A percentile compares a stretch with the other conserved stretches of the same genome.
These are phyloP conservation scores for Trifolium fragiferum DNA, from an alignment of 306 rosid species.

Conservation along the genomic window DNA sequence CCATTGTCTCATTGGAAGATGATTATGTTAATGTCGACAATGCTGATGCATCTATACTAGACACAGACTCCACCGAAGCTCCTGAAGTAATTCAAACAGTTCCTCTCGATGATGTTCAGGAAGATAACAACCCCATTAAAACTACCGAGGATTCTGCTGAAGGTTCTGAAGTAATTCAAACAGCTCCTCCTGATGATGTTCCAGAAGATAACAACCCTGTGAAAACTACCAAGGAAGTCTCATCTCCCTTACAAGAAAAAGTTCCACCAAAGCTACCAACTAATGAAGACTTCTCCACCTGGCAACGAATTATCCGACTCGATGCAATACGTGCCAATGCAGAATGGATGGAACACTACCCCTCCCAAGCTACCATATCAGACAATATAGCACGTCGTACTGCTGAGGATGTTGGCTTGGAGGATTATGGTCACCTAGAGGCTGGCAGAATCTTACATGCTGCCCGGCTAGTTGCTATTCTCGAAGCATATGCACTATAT, in stretches of 20 bases:
- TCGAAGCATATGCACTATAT: constrained; percentile 92
- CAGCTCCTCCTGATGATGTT: constrained; percentile 63
- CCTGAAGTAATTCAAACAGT: constrained; percentile 76
- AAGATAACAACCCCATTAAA: constrained; percentile 57
- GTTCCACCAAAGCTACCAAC: constrained; percentile 54
- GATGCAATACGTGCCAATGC: constrained; percentile 93
- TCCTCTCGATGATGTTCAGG: constrained; percentile 61
- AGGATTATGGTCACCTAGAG: constrained; percentile 89
- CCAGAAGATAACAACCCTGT: constrained; percentile 61
- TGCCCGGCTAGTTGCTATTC: constrained; percentile 91
- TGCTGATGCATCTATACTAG: constrained; percentile 62
- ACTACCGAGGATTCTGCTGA: constrained; percentile 67
- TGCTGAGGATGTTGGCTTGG: constrained; percentile 95
- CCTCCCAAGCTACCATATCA: constrained; percentile 67
- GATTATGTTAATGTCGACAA: constrained; percentile 59
- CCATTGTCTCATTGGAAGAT: constrained; percentile 66
- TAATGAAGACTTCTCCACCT: constrained; percentile 83
- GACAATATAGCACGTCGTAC: constrained; percentile 65
- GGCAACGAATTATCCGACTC: constrained; percentile 97
- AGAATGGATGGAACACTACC: constrained; percentile 81
- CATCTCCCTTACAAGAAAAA: constrained; percentile 58
- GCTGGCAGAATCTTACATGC: constrained; percentile 88
- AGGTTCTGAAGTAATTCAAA: constrained; percentile 77
- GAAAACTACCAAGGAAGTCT: constrained; percentile 53
- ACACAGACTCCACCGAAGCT: constrained; percentile 70